phyloP scores from a whole-genome alignment of 2,329 filamentous ascomycete species.

The Leptographium radiaticola region DNA sequence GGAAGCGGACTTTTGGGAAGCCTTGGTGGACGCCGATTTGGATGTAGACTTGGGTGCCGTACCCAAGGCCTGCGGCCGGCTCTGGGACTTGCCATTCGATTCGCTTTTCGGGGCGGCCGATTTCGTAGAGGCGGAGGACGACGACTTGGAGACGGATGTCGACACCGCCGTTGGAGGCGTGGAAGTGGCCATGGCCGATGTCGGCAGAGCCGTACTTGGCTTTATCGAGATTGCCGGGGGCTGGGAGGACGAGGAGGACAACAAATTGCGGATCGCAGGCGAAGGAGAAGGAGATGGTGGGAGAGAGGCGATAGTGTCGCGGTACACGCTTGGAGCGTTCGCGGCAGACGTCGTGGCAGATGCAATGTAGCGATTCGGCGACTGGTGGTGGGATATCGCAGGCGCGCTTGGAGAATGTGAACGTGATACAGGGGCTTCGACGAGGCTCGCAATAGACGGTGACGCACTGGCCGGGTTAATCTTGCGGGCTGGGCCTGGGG shows the following conservation, averaged over 20 bases:
- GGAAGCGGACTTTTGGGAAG: slow-evolving; percentile 4
- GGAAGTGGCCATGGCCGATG: not conserved
- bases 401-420: slow-evolving; percentile 18
- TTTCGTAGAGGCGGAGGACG: not conserved
- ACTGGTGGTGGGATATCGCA: slow-evolving; percentile 14
- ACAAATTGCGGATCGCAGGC: slow-evolving; percentile 12
- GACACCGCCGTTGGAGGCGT: not conserved
- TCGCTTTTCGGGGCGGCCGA: slow-evolving; percentile 2
- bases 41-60: slow-evolving; percentile 13
- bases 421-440: slow-evolving; percentile 48
- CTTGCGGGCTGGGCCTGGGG: slow-evolving; percentile 29
- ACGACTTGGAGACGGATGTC: not conserved
- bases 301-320: slow-evolving; percentile 4
- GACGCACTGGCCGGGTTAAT: slow-evolving; percentile 71
- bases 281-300: slow-evolving; percentile 18
- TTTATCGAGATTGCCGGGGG: slow-evolving; percentile 11
- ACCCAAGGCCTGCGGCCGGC: slow-evolving; percentile 10
- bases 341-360: slow-evolving; percentile 10
- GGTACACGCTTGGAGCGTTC: not conserved
- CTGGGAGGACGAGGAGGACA: not conserved
- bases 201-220: not conserved
- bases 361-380: slow-evolving; percentile 15
- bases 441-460: slow-evolving; percentile 80
- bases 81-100: slow-evolving; percentile 4
- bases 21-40: slow-evolving; percentile 5